phyloP scores from a whole-genome alignment of 2,329 filamentous ascomycete genomes.

The Trichophyton mentagrophytes region DNA sequence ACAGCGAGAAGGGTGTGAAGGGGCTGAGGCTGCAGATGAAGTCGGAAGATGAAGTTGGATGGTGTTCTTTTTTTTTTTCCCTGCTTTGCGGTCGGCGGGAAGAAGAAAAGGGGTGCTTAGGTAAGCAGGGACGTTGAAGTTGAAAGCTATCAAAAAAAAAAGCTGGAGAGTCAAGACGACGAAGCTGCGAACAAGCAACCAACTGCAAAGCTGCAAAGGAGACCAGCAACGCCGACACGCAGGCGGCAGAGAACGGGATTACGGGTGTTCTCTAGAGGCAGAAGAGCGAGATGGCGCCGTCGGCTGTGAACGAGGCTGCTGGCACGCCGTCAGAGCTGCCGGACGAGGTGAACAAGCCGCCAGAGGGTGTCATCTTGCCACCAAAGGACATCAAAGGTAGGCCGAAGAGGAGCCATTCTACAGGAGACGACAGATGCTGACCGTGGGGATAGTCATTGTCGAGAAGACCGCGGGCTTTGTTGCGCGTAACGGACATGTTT shows the following conservation, averaged over 20 bases:
- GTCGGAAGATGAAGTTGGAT: neutral
- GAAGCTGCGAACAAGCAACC: neutral
- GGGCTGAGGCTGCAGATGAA: neutral
- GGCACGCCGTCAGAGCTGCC: constrained; percentile 25
- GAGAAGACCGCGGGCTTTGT: constrained; percentile 95
- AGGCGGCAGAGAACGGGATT: too few relatives aligned
- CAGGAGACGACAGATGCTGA: constrained; percentile 17
- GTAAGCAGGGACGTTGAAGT: neutral
- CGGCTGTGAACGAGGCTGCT: constrained; percentile 27
- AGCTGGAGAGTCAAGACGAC: neutral
- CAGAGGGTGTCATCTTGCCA: constrained; percentile 71
- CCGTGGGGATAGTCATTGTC: constrained; percentile 45
- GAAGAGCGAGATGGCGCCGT: constrained; percentile 24
- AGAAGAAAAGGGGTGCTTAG: neutral
- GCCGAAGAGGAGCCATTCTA: constrained; percentile 10
- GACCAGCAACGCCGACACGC: neutral
- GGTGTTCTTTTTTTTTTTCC: neutral
- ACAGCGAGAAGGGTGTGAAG: neutral
- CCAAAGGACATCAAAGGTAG: constrained; percentile 64
- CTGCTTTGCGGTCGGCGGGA: neutral
- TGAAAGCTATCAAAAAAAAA: neutral
- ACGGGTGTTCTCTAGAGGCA: neutral
- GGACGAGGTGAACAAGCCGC: constrained; percentile 60
- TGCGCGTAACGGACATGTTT: constrained; percentile 50
- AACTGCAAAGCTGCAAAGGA: neutral